A percentile compares a stretch with the other conserved stretches of the same genome.
These are phyloP conservation scores for Cinnamomum chago DNA, from an alignment of 164 flowering plant species.

Conservation along the genomic window DNA sequence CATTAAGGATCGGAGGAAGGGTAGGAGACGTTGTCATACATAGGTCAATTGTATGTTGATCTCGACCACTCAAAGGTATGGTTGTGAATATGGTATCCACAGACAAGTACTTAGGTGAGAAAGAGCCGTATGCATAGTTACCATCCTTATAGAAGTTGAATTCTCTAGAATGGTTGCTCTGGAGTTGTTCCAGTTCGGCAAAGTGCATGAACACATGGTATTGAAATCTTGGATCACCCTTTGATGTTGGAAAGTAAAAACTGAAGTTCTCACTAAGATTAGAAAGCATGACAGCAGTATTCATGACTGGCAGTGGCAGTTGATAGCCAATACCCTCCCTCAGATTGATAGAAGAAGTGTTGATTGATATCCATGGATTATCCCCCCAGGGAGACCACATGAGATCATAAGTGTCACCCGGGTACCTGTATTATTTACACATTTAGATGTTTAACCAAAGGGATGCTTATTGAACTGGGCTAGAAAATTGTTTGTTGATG, in stretches of 20 bases:
- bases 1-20: constrained; percentile 47
- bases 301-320: constrained; percentile 25
- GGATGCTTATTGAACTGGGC: no score
- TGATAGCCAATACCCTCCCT: neutral
- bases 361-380: no score
- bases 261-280: constrained; percentile 5
- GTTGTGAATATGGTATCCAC: neutral
- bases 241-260: constrained; percentile 2
- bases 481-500: no score
- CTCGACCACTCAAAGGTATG: neutral
- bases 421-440: constrained; percentile 1
- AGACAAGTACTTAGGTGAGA: constrained; percentile 5
- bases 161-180: constrained; percentile 22
- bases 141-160: constrained; percentile 15
- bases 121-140: neutral
- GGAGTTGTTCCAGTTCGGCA: constrained; percentile 27
- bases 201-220: constrained; percentile 31
- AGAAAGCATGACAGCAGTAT: constrained; percentile 20
- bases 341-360: neutral
- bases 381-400: constrained; percentile 3
- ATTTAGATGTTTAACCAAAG: constrained; percentile 26
- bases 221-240: neutral
- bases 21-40: constrained; percentile 20
- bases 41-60: constrained; percentile 9
- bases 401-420: constrained; percentile 6